These are phyloP conservation scores for Gossypium trilobum DNA, from an alignment of 441 rosid genomes.

Conservation along the genomic window DNA sequence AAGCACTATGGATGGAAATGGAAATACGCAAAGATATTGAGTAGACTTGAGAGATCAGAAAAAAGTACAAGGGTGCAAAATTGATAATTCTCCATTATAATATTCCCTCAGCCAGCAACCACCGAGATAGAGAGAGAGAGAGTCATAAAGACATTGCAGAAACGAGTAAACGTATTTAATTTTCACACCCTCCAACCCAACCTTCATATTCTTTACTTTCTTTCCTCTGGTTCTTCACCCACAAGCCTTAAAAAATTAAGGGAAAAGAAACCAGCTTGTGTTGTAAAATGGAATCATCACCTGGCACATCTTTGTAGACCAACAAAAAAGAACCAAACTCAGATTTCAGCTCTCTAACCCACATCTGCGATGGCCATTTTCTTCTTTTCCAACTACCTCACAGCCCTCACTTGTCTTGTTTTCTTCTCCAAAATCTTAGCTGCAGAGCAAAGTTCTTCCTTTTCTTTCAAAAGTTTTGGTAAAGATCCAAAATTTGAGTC, in stretches of 20 bases:
- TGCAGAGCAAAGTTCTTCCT: slow-evolving; percentile 34
- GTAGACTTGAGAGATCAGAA: background rate
- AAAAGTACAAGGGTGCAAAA: background rate
- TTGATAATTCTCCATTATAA: slow-evolving; percentile 29
- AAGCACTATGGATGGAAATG: background rate
- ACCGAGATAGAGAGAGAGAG: slow-evolving; percentile 22
- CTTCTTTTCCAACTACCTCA: slow-evolving; percentile 25
- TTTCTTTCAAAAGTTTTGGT: slow-evolving; percentile 39
- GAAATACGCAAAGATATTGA: background rate
- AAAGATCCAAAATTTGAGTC: slow-evolving; percentile 40
- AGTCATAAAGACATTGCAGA: slow-evolving; percentile 23
- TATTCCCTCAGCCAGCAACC: slow-evolving; percentile 42
- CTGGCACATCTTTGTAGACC: slow-evolving; percentile 36
- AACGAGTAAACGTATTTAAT: slow-evolving; percentile 52
- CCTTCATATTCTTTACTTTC: slow-evolving; percentile 26
- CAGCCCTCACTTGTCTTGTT: slow-evolving; percentile 25
- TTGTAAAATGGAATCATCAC: slow-evolving; percentile 31
- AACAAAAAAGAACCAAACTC: slow-evolving; percentile 2
- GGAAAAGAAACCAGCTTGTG: slow-evolving; percentile 10
- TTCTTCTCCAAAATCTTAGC: slow-evolving; percentile 27
- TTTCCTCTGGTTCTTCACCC: slow-evolving; percentile 20
- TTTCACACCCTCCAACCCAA: slow-evolving; percentile 43
- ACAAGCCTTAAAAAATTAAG: slow-evolving; percentile 18
- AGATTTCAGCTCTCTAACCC: slow-evolving; percentile 24
- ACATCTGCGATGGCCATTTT: slow-evolving; percentile 36